Percentiles rank a stretch among this genome's conserved stretches.
Evolutionary conservation across 2,329 filamentous ascomycete genomes (phyloP).

Genomic region (Pestalotiopsis sp.): DNA sequence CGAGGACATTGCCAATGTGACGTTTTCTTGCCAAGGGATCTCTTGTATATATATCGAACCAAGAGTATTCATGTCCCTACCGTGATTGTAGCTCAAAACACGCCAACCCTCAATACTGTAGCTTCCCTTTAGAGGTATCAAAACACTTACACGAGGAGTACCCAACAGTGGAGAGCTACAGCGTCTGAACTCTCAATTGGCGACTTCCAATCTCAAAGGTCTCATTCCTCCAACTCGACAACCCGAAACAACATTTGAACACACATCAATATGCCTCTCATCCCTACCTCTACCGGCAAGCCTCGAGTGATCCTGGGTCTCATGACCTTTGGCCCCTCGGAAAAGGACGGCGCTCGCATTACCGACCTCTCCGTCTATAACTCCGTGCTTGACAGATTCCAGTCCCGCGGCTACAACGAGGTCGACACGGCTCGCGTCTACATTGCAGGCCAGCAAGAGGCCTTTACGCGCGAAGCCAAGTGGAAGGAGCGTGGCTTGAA

Average conservation of each 20-base stretch:
- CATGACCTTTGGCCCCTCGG: conserved; percentile 80
- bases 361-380: conserved; percentile 70
- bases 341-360: conserved; percentile 62
- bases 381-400: conserved; percentile 73
- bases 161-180: background rate
- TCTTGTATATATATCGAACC: background rate
- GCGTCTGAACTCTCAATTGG: background rate
- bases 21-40: background rate
- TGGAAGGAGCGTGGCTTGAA: conserved; percentile 81
- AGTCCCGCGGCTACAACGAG: conserved; percentile 80
- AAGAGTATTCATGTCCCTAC: background rate
- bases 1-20: background rate
- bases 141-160: background rate
- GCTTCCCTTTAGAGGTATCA: background rate
- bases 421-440: conserved; percentile 83
- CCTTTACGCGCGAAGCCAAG: conserved; percentile 71
- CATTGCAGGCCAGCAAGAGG: conserved; percentile 73
- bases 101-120: background rate
- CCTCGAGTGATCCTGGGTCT: conserved; percentile 79
- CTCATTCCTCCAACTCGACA: background rate
- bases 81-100: background rate
- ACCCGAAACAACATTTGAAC: background rate
- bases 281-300: conserved; percentile 46
- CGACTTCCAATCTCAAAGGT: background rate
- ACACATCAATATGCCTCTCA: conserved; percentile 44